Base-by-base conservation (phyloP, 352 stramenopile genomes). In the Globisporangium nunn region DNA sequence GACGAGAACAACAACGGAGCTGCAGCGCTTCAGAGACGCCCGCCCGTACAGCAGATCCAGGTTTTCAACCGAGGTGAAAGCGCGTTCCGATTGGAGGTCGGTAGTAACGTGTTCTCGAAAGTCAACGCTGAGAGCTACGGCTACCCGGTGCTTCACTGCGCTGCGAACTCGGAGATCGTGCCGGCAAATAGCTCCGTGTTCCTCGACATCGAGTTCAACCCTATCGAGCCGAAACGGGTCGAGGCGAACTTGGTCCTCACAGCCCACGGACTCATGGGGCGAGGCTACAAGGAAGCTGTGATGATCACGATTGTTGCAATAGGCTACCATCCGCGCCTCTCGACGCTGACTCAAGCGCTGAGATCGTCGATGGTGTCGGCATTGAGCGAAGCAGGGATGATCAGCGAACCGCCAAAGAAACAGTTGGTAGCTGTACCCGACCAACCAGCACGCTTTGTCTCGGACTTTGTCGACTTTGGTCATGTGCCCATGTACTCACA, bases 161-260 rank as follows among this genome's bases (percentile, higher is more conserved):
- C 55, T 37, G 77, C 63, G 29, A 71, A 59, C 17, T 79, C 72
- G 8, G 70, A 87, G 54, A 81, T 89, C 54, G 68, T 93, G 10
- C 68, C 79, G 6, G 69, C 81, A 0, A 72, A 75, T 18, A 85
- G 77, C 52, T 86, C 71, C 0, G 68, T 78, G 39, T 87, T 77
- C 31, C 52, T 93, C 4, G 78, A 93, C 29, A 63, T 93, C 15
- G 78, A 86, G 62, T 93, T 93, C 58, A 87, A 81, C 46, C 84
- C 84, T 18, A 75, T 91, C 43, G 73, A 88, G 66, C 57, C 70
- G 50, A 72, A 71, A 50, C 74, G 64, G 1, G 59, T 90, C 14
- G 67, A 86, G 11, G 66, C 71, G 2, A 65, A 73, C 23, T 52
- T 93, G 37, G 62, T 87, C 37, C 62, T 93, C 7, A 87, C 85